A percentile compares a stretch with the other conserved stretches of the same genome.
phyloP scores from a whole-genome alignment of 2,329 filamentous ascomycete species.

The Fusarium redolens region DNA sequence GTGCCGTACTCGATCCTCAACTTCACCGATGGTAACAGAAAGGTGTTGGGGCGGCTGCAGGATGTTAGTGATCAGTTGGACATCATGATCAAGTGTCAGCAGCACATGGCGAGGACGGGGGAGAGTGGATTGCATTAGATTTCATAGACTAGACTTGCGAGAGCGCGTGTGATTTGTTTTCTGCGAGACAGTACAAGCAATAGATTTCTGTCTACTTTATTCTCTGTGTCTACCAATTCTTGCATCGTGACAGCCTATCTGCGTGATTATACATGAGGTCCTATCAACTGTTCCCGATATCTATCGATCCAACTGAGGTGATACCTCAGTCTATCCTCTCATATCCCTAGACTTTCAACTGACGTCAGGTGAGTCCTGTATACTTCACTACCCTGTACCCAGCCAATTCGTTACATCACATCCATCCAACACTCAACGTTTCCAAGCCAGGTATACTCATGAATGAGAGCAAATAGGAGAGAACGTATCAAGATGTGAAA shows the following conservation, averaged over 20 bases:
- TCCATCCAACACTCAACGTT: not conserved
- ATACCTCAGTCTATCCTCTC: not conserved
- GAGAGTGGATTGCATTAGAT: slow-evolving; percentile 53
- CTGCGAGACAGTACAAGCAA: slow-evolving; percentile 17
- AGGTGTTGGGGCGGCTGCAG: slow-evolving; percentile 59
- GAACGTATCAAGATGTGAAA: not conserved
- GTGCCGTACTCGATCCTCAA: slow-evolving; percentile 72
- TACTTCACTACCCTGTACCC: not conserved
- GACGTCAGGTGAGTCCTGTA: not conserved
- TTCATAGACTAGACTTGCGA: slow-evolving; percentile 11
- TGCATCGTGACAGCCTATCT: too few species aligned
- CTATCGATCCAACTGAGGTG: not conserved
- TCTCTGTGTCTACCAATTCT: not conserved
- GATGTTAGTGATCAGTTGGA: slow-evolving; percentile 71
- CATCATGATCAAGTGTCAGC: slow-evolving; percentile 68
- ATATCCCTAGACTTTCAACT: not conserved
- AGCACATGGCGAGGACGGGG: slow-evolving; percentile 61
- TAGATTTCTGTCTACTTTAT: slow-evolving; percentile 3
- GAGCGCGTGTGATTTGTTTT: slow-evolving; percentile 5
- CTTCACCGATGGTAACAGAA: slow-evolving; percentile 72
- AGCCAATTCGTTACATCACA: accelerated
- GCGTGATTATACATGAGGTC: not conserved
- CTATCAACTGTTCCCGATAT: not conserved
- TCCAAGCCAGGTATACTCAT: not conserved
- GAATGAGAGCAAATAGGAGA: not conserved